A percentile compares a stretch with the other conserved stretches of the same genome.
Evolutionary conservation across 176 grass and related monocot species (phyloP).

Genomic region (Zea luxurians): DNA sequence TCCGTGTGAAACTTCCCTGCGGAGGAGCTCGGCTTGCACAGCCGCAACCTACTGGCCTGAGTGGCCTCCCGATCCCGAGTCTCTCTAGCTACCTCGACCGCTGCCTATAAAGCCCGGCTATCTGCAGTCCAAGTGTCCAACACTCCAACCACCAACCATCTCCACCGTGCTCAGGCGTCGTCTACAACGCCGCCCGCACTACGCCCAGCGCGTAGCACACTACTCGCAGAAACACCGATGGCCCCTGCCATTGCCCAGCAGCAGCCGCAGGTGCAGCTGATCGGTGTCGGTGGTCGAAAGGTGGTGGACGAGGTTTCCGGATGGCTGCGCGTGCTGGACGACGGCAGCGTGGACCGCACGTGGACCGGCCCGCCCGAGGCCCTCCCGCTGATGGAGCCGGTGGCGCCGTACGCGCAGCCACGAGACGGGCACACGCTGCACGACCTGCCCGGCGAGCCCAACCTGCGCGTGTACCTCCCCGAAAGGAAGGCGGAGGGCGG

Average conservation of each 20-base stretch:
- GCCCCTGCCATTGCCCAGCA: background rate
- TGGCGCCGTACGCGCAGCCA: constrained; percentile 43
- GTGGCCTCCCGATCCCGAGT: too few relatives aligned
- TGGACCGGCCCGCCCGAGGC: constrained; percentile 74
- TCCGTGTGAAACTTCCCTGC: constrained; percentile 2
- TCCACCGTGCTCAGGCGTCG: background rate
- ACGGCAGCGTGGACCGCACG: constrained; percentile 76
- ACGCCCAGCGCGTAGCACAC: background rate
- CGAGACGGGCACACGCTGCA: constrained; percentile 76
- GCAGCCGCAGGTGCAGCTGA: background rate
- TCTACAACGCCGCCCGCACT: background rate
- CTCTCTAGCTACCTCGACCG: background rate
- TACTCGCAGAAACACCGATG: background rate
- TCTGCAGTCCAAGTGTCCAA: too few relatives aligned
- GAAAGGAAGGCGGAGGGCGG: background rate
- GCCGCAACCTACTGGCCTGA: too few relatives aligned
- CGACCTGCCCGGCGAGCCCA: constrained; percentile 65
- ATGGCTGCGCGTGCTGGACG: constrained; percentile 72
- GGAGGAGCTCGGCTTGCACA: background rate
- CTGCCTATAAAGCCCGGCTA: constrained; percentile 11
- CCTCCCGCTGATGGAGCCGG: constrained; percentile 66
- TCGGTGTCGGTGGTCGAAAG: constrained; percentile 4
- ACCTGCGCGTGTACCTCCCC: constrained; percentile 75
- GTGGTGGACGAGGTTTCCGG: constrained; percentile 85
- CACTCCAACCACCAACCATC: too few relatives aligned